Percentiles rank a stretch among this genome's conserved stretches.
Conservation (phyloP, 1,284 basidiomycete genomes). For the Rhizoctonia solani region DNA sequence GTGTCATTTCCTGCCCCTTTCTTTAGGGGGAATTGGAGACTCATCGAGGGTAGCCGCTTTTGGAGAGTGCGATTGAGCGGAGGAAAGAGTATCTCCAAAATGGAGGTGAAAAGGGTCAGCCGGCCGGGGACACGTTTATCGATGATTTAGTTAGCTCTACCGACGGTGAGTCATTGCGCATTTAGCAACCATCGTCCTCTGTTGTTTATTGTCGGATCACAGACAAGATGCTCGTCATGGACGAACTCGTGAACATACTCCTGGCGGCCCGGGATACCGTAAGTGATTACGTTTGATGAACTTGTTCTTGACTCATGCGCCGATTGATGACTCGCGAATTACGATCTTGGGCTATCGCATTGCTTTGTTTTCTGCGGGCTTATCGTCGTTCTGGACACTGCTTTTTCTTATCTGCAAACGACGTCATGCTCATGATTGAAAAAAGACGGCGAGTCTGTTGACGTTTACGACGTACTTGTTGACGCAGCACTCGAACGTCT, state of each 20-base stretch:
- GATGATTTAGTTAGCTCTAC: conserved; percentile 42
- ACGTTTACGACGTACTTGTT: conserved; percentile 41
- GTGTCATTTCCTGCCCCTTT: background rate
- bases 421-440: background rate
- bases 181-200: background rate
- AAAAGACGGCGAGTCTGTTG: conserved; percentile 1
- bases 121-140: conserved; percentile 38
- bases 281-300: no score
- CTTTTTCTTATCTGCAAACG: background rate
- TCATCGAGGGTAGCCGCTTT: background rate
- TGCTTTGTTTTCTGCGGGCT: no score
- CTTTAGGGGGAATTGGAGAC: background rate
- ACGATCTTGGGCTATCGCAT: no score
- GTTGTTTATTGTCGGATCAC: background rate
- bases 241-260: conserved; percentile 47
- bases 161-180: conserved; percentile 40
- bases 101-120: conserved; percentile 2
- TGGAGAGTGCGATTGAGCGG: conserved; percentile 7
- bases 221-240: conserved; percentile 44
- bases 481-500: conserved; percentile 43
- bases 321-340: no score
- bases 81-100: background rate
- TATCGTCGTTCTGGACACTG: no score
- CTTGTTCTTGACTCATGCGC: background rate
- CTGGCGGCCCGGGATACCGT: conserved; percentile 47